A percentile compares a stretch with the other conserved stretches of the same genome.
phyloP scores from a whole-genome alignment of 2,329 filamentous ascomycete species.

The Zymoseptoria passerinii region DNA sequence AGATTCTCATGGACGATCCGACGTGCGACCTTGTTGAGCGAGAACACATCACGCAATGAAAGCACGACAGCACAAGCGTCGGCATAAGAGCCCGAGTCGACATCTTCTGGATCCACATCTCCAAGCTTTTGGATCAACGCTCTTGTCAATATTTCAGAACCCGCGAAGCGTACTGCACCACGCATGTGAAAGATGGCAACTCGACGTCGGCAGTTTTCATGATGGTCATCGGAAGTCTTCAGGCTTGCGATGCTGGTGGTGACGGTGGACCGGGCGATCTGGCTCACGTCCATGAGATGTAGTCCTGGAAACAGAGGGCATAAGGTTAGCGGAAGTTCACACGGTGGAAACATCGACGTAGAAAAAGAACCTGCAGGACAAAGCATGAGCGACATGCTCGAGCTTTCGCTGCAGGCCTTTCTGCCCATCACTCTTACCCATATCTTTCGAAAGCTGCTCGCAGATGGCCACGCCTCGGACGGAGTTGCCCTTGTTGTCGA shows the following conservation, averaged over 20 bases:
- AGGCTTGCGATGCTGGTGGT: constrained; percentile 13
- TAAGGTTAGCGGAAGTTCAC: neutral
- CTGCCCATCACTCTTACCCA: constrained; percentile 8
- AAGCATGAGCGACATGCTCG: no score
- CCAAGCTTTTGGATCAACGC: constrained; percentile 14
- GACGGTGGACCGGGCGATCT: constrained; percentile 18
- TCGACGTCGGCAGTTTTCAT: constrained; percentile 5
- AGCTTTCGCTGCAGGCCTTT: neutral
- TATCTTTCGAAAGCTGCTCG: constrained; percentile 17
- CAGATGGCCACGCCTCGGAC: constrained; percentile 19
- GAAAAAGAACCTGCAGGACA: no score
- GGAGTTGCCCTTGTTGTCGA: constrained; percentile 18
- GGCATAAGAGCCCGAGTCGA: constrained; percentile 14
- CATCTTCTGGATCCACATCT: constrained; percentile 9
- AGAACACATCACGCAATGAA: constrained; percentile 19
- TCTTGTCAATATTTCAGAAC: constrained; percentile 17
- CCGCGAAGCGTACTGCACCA: constrained; percentile 18
- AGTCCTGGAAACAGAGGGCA: neutral
- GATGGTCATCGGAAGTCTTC: constrained; percentile 6
- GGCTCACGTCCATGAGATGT: constrained; percentile 20
- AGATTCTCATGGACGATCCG: constrained; percentile 16
- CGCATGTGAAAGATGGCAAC: constrained; percentile 18
- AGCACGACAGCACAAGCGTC: constrained; percentile 20
- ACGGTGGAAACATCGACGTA: no score
- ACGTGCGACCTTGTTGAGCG: constrained; percentile 18